Percentiles rank a stretch among this genome's conserved stretches.
These are phyloP conservation scores for Penicillium sp. DNA, from an alignment of 2,329 filamentous ascomycete genomes.

Conservation along the genomic window DNA sequence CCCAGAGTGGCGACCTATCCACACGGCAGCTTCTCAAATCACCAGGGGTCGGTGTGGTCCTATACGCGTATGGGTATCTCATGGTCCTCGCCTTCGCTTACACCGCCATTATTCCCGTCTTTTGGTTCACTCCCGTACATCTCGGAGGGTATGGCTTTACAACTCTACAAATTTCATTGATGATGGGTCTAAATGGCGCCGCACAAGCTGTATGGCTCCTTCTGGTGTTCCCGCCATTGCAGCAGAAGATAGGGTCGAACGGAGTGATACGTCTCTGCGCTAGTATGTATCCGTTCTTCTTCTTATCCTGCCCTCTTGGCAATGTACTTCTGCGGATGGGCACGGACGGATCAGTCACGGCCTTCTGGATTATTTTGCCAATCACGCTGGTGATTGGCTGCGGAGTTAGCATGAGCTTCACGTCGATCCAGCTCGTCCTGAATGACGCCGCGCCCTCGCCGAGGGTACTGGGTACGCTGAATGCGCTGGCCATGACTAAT, in stretches of 20 bases:
- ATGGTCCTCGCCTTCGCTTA: conserved; percentile 69
- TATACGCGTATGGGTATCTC: conserved; percentile 64
- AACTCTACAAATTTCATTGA: conserved; percentile 61
- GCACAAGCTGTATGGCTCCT: conserved; percentile 71
- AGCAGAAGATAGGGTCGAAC: conserved; percentile 64
- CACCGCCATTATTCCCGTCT: conserved; percentile 68
- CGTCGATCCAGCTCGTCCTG: conserved; percentile 67
- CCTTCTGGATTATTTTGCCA: conserved; percentile 59
- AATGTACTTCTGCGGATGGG: conserved; percentile 55
- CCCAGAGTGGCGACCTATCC: conserved; percentile 20
- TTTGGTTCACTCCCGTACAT: conserved; percentile 61
- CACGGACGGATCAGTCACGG: conserved; percentile 31
- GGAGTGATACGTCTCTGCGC: conserved; percentile 61
- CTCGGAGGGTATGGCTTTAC: conserved; percentile 67
- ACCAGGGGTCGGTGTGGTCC: conserved; percentile 64
- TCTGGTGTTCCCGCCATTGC: conserved; percentile 65
- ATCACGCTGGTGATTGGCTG: conserved; percentile 54
- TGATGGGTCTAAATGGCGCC: conserved; percentile 63
- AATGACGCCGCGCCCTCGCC: conserved; percentile 70
- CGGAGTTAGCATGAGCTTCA: conserved; percentile 68
- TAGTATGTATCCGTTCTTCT: conserved; percentile 62
- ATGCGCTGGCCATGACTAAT: conserved; percentile 64
- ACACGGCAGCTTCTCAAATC: conserved; percentile 54
- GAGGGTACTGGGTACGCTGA: conserved; percentile 66
- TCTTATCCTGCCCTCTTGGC: conserved; percentile 53